phyloP scores from a whole-genome alignment of 768 basidiomycete genomes.

The Leucocoprinus sp. region DNA sequence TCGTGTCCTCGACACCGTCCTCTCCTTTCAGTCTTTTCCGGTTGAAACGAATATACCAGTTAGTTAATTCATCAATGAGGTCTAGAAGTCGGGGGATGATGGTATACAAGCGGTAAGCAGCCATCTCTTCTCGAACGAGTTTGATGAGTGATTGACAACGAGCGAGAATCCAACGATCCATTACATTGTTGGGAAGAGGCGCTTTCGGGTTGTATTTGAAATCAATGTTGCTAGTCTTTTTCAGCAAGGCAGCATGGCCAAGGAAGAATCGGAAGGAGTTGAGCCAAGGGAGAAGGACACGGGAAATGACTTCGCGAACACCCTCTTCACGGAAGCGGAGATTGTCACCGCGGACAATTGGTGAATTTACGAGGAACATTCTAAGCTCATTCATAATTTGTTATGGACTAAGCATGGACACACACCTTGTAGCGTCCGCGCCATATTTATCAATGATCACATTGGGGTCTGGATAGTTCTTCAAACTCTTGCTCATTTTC shows the following conservation, averaged over 20 bases:
- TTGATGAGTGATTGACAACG: constrained; percentile 96
- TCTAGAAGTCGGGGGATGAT: constrained; percentile 92
- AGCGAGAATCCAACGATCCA: constrained; percentile 98
- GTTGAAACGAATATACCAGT: constrained; percentile 99
- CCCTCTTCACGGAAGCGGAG: constrained; percentile 97
- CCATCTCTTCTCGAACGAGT: constrained; percentile 91
- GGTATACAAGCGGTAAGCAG: constrained; percentile 93
- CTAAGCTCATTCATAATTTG: constrained; percentile 28
- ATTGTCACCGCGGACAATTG: constrained; percentile 96
- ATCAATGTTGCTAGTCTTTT: constrained; percentile 67
- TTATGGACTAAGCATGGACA: not conserved
- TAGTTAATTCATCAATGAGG: constrained; percentile 93
- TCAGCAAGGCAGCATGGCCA: constrained; percentile 82
- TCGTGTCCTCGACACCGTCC: constrained; percentile 81
- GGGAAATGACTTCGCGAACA: constrained; percentile 91
- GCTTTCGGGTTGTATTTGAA: constrained; percentile 89
- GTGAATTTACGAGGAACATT: constrained; percentile 98
- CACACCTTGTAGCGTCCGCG: constrained; percentile 86
- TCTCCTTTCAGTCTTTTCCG: constrained; percentile 93
- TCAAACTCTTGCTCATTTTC: constrained; percentile 98
- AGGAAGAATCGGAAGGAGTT: constrained; percentile 99
- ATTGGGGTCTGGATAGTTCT: constrained; percentile 96
- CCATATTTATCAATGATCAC: constrained; percentile 86
- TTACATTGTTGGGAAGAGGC: constrained; percentile 80
- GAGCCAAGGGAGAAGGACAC: constrained; percentile 96